Base-by-base conservation (phyloP, 2,329 filamentous ascomycete species). In the Colletotrichum godetiae region DNA sequence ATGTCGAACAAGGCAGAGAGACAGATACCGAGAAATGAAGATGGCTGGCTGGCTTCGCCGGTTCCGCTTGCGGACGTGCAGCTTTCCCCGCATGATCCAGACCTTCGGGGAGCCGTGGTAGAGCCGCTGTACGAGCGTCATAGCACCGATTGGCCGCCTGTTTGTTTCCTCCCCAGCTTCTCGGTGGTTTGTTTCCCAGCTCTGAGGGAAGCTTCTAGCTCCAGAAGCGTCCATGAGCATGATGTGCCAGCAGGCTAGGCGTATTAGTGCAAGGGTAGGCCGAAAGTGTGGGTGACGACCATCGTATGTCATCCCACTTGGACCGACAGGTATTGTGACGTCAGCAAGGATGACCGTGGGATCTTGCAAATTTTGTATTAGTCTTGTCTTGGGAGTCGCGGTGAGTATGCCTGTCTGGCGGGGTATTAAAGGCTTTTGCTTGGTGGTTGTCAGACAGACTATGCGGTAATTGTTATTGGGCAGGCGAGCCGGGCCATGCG, bases 241-340 rank as follows among this genome's bases (percentile, higher is more conserved):
- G 42, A 49, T 49, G 42, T 22, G 8, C 42, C 42, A 49, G 3
- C 42, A 49, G 42, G 42, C 42, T 65, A 37, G 52, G 22, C 3
- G 62, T n/a, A 15, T 15, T 46, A 29, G 19, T 57, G 62, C 33
- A 57, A 10, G 24, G 52, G 29, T 56, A 55, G 13, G 29, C 13
- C 42, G 11, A 35, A 37, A 15, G 61, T 55, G 49, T 70, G 59
- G 56, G 67, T 73, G 71, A 73, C 67, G 60, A n/a, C 52, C 13
- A 10, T 61, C 22, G 56, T 61, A 69, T 73, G 71, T 73, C 71
- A 73, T 70, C 33, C 27, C 60, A 46, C 55, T 61, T 13, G 31
- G 64, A 31, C 55, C 15, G 52, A 29, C n/a, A 56, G 29, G 49
- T 60, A 37, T 13, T 29, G 56, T 73, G 71, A 73, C 71, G 71